These are phyloP conservation scores for Blastomyces percursus DNA, from an alignment of 2,329 filamentous ascomycete species.

Conservation along the genomic window DNA sequence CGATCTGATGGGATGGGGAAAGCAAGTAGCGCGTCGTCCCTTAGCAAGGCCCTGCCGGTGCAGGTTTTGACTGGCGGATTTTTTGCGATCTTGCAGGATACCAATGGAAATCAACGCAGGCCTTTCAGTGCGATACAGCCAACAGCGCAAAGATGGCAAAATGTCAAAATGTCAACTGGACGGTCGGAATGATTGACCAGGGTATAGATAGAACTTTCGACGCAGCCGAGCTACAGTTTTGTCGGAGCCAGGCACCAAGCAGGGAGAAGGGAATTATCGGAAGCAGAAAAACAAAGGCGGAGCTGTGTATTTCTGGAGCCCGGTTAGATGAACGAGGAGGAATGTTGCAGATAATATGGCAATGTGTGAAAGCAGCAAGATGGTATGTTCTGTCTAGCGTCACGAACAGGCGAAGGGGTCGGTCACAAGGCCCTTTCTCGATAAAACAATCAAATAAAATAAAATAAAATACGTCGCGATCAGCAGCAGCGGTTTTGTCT, in stretches of 20 bases:
- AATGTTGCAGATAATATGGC: too few relatives aligned
- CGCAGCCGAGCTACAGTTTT: neutral
- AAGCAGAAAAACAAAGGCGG: neutral
- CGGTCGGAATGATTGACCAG: neutral
- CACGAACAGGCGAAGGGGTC: too few relatives aligned
- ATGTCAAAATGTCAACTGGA: neutral
- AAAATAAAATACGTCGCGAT: neutral
- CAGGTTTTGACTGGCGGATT: conserved; percentile 1
- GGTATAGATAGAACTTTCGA: neutral
- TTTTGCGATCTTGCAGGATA: conserved; percentile 6
- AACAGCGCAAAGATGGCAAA: neutral
- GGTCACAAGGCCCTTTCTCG: too few relatives aligned
- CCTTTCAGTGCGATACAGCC: neutral
- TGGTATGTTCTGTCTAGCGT: too few relatives aligned
- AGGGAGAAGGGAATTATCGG: neutral
- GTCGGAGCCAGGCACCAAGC: neutral
- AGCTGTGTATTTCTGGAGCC: neutral
- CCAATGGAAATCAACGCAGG: neutral
- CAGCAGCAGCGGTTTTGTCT: neutral
- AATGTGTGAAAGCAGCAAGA: too few relatives aligned
- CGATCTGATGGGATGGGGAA: neutral
- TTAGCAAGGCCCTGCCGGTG: conserved; percentile 1
- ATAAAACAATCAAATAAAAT: neutral
- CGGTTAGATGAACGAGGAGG: neutral
- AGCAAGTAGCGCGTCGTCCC: neutral